phyloP scores from a whole-genome alignment of 2,329 filamentous ascomycete genomes.

The Seiridium cupressi region DNA sequence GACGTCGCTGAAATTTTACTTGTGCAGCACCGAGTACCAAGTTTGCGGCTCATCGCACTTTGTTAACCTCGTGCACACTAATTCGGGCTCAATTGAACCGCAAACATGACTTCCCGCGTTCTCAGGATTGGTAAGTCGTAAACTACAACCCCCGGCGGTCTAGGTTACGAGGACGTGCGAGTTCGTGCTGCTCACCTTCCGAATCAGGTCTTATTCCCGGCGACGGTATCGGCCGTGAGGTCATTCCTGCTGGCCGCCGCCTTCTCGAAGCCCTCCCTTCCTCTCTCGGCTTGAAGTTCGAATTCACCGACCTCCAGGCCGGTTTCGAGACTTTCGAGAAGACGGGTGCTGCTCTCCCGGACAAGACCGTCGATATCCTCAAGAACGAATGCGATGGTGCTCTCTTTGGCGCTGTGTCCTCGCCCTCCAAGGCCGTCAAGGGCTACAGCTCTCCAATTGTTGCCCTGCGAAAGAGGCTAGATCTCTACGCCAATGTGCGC shows the following conservation, averaged over 20 bases:
- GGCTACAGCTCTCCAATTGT: constrained; percentile 98
- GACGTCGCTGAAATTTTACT: constrained; percentile 4
- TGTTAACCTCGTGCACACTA: too few relatives aligned
- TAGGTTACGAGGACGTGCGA: neutral
- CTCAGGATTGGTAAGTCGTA: constrained; percentile 62
- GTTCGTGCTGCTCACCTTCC: neutral
- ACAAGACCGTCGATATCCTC: constrained; percentile 86
- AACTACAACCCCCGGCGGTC: neutral
- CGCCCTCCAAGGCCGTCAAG: constrained; percentile 82
- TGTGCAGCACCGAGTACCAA: neutral
- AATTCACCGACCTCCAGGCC: constrained; percentile 88
- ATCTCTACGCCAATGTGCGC: constrained; percentile 95
- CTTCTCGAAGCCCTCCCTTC: constrained; percentile 88
- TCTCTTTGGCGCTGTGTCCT: constrained; percentile 93
- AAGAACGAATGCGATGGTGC: constrained; percentile 92
- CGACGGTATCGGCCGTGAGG: constrained; percentile 97
- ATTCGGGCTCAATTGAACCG: constrained; percentile 27
- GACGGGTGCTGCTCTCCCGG: constrained; percentile 84
- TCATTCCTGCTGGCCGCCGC: constrained; percentile 90
- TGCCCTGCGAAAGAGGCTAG: constrained; percentile 89
- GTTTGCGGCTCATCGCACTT: too few relatives aligned
- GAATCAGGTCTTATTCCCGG: constrained; percentile 85
- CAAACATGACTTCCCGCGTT: constrained; percentile 58
- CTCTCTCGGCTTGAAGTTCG: constrained; percentile 91
- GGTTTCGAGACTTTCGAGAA: constrained; percentile 92